phyloP scores from a whole-genome alignment of 495 filamentous ascomycete genomes.

The Hypoxylon rickii region DNA sequence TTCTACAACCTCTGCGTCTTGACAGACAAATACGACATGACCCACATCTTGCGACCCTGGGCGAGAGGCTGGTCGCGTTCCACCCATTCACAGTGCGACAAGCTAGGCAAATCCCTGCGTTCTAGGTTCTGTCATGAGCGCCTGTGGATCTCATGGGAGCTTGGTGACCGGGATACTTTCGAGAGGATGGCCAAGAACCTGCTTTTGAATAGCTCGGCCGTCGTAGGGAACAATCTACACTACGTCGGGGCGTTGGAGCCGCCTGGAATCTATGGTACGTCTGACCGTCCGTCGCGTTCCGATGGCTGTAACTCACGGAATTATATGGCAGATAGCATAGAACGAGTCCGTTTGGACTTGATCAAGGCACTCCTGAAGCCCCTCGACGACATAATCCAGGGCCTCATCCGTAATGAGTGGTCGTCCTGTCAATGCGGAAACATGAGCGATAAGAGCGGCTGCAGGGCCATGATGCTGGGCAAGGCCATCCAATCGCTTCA shows the following conservation, averaged over 20 bases:
- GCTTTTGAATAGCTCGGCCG: constrained; percentile 11
- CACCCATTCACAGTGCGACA: constrained; percentile 19
- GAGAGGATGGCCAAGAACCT: constrained; percentile 13
- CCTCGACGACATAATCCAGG: constrained; percentile 5
- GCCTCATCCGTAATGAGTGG: constrained; percentile 6
- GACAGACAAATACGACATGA: constrained; percentile 39
- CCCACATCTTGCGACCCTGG: constrained; percentile 30
- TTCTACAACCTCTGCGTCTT: constrained; percentile 34
- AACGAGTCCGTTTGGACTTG: constrained; percentile 13
- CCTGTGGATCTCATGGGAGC: constrained; percentile 32
- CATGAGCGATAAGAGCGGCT: background rate
- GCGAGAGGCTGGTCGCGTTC: constrained; percentile 25
- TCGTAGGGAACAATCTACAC: constrained; percentile 9
- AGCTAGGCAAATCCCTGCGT: constrained; percentile 14
- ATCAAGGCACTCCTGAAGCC: constrained; percentile 21
- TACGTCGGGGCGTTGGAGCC: constrained; percentile 26
- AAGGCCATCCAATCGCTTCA: constrained; percentile 18
- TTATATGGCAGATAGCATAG: constrained; percentile 16
- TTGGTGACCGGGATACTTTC: constrained; percentile 21
- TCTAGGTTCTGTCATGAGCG: constrained; percentile 24
- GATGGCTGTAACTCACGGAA: background rate
- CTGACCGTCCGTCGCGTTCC: background rate
- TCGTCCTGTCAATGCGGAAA: background rate
- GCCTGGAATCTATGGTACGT: constrained; percentile 32
- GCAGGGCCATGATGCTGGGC: constrained; percentile 11